Evolutionary conservation across 768 basidiomycete genomes (phyloP).

Genomic region (Russula sp.): DNA sequence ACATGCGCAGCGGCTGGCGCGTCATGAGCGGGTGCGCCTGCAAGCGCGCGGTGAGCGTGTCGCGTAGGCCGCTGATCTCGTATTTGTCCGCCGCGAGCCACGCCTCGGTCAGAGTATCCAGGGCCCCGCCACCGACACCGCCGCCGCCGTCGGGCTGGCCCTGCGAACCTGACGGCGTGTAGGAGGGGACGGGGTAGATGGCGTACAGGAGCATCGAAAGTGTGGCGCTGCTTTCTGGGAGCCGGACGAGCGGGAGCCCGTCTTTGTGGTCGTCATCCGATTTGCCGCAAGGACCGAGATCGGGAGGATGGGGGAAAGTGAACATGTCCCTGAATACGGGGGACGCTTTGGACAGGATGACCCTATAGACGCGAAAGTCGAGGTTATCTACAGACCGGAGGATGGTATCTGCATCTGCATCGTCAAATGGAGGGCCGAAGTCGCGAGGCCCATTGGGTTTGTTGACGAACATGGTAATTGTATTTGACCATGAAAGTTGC

Average conservation of each 20-base stretch:
- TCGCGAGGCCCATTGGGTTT: not conserved
- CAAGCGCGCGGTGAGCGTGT: not conserved
- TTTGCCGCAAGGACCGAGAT: not conserved
- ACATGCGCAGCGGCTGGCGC: slow-evolving; percentile 4
- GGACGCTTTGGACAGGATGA: slow-evolving; percentile 21
- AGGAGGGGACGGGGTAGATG: slow-evolving; percentile 3
- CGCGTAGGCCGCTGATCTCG: slow-evolving; percentile 4
- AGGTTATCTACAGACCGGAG: slow-evolving; percentile 20
- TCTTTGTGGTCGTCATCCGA: slow-evolving; percentile 1
- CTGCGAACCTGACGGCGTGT: not conserved
- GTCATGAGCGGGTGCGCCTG: slow-evolving; percentile 4
- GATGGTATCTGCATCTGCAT: slow-evolving; percentile 20
- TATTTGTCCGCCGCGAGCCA: slow-evolving; percentile 10
- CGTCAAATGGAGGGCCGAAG: slow-evolving; percentile 13
- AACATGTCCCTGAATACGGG: slow-evolving; percentile 16
- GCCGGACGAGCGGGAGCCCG: not conserved
- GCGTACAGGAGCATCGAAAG: not conserved
- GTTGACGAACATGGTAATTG: not conserved
- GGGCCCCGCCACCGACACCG: not conserved
- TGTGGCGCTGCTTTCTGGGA: slow-evolving; percentile 2
- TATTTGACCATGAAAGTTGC: too few relatives aligned
- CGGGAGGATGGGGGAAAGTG: slow-evolving; percentile 1
- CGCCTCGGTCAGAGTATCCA: not conserved
- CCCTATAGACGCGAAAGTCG: slow-evolving; percentile 19
- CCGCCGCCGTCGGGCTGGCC: not conserved